phyloP scores from a whole-genome alignment of 2,329 filamentous ascomycete genomes.

The Didymella sp. region DNA sequence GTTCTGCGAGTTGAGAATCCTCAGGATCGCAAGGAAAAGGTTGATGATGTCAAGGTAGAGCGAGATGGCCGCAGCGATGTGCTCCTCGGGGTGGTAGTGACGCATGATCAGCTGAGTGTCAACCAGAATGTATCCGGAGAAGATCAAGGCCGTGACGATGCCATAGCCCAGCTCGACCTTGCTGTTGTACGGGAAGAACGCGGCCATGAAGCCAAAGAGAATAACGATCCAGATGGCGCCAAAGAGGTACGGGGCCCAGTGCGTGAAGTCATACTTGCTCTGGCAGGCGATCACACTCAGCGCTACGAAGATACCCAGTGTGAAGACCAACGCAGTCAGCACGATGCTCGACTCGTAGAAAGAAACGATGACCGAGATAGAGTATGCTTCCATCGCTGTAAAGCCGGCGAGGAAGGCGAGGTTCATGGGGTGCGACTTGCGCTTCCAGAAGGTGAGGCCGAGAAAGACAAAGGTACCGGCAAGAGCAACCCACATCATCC shows the following conservation, averaged over 20 bases:
- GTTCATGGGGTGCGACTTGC: conserved; percentile 84
- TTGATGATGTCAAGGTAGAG: conserved; percentile 97
- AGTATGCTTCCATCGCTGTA: conserved; percentile 91
- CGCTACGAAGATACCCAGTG: conserved; percentile 69
- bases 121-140: conserved; percentile 92
- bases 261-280: conserved; percentile 97
- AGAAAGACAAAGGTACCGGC: conserved; percentile 47
- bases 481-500: conserved; percentile 86
- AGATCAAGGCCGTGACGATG: conserved; percentile 80
- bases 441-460: conserved; percentile 51
- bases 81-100: conserved; percentile 96
- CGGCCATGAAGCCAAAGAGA: conserved; percentile 89
- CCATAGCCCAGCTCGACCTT: conserved; percentile 87
- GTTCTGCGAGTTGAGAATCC: conserved; percentile 94
- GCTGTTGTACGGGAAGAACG: conserved; percentile 85
- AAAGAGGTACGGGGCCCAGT: conserved; percentile 95
- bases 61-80: conserved; percentile 93
- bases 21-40: conserved; percentile 91
- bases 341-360: conserved; percentile 87
- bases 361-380: conserved; percentile 88
- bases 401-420: conserved; percentile 90
- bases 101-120: conserved; percentile 96
- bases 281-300: conserved; percentile 89
- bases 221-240: conserved; percentile 88
- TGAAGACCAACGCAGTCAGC: conserved; percentile 87